A percentile compares a stretch with the other conserved stretches of the same genome.
These are phyloP conservation scores for Inga leiocalycina DNA, from an alignment of 306 rosid genomes.

Conservation along the genomic window DNA sequence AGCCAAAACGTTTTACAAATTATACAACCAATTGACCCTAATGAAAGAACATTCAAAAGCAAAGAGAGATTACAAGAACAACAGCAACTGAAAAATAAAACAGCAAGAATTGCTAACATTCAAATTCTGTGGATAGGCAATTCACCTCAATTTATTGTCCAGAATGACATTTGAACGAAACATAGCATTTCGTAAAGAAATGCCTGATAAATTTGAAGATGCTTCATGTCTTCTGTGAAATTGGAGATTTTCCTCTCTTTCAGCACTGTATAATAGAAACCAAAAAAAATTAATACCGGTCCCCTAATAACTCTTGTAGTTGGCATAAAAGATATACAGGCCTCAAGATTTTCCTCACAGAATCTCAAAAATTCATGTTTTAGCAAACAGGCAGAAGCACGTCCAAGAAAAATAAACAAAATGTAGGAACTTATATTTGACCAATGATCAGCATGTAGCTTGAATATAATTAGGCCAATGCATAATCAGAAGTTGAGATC, in stretches of 20 bases:
- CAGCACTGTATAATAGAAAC: slow-evolving; percentile 54
- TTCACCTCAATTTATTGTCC: slow-evolving; percentile 73
- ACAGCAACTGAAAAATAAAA: slow-evolving; percentile 27
- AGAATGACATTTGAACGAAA: slow-evolving; percentile 60
- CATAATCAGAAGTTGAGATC: slow-evolving; percentile 31
- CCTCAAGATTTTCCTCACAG: slow-evolving; percentile 16
- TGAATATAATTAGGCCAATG: slow-evolving; percentile 27
- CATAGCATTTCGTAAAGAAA: slow-evolving; percentile 80
- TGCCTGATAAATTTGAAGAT: slow-evolving; percentile 64
- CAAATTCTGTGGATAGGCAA: slow-evolving; percentile 19
- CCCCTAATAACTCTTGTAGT: slow-evolving; percentile 27
- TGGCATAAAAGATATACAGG: slow-evolving; percentile 27
- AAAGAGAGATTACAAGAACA: not conserved
- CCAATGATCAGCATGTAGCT: slow-evolving; percentile 17
- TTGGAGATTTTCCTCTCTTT: slow-evolving; percentile 81
- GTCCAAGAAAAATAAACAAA: not conserved
- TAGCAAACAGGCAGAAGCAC: not conserved
- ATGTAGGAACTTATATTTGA: slow-evolving; percentile 25
- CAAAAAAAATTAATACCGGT: slow-evolving; percentile 32
- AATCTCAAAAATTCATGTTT: slow-evolving; percentile 28
- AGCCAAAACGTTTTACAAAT: slow-evolving; percentile 34
- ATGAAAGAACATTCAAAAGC: slow-evolving; percentile 4
- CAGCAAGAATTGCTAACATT: slow-evolving; percentile 20
- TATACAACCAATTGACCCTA: slow-evolving; percentile 27
- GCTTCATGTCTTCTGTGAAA: slow-evolving; percentile 67